phyloP scores from a whole-genome alignment of 176 grass and related monocot genomes.

The Miscanthus lutarioriparius region DNA sequence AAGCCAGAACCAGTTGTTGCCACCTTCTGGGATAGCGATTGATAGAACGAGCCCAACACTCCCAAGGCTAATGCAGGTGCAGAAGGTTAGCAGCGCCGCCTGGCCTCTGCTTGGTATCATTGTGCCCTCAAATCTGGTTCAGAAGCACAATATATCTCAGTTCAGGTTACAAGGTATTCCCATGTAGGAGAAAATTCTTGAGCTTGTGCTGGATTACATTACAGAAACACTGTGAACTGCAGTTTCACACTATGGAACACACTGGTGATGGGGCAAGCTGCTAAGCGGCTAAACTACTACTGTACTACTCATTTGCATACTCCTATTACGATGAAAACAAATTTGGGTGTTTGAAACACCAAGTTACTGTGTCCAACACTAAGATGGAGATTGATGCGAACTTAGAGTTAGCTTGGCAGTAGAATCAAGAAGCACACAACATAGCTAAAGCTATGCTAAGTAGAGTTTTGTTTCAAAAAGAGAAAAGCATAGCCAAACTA shows the following conservation, averaged over 20 bases:
- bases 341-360: slow-evolving; percentile 13
- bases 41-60: slow-evolving; percentile 90
- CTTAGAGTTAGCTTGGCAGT: not conserved
- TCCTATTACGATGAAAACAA: not conserved
- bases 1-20: slow-evolving; percentile 98
- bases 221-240: not conserved
- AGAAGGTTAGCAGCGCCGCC: slow-evolving; percentile 91
- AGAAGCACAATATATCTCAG: not conserved
- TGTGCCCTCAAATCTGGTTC: slow-evolving; percentile 79
- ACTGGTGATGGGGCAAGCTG: not conserved
- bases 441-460: not conserved
- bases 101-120: slow-evolving; percentile 93
- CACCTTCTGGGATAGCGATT: slow-evolving; percentile 85
- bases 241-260: not conserved
- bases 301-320: not conserved
- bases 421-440: not conserved
- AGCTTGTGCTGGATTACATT: not conserved
- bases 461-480: not conserved
- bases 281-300: not conserved
- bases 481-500: not conserved
- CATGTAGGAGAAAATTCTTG: not conserved
- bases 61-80: slow-evolving; percentile 88
- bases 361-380: not conserved
- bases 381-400: not conserved
- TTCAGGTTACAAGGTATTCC: not conserved